Evolutionary conservation across 1,284 basidiomycete species (phyloP), one percentile per base, ranked within the genome.

Genomic region (Ceratobasidium theobromae): DNA sequence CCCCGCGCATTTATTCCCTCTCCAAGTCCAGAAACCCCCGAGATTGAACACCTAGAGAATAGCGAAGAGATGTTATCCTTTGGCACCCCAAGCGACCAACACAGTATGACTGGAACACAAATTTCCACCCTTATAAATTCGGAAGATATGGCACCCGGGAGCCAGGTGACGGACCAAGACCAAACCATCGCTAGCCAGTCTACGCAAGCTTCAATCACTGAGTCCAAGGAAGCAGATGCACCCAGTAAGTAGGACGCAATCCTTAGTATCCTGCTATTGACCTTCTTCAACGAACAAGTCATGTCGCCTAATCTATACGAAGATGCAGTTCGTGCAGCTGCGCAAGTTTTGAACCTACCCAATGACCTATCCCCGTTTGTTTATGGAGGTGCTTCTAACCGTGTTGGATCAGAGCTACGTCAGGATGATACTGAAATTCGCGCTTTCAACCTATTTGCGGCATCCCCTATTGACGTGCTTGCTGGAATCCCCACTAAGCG

Each of bases 281-380:
- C 16, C 21, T n/a, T 43, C 4, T 43, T 43, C 6, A 48, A 5
- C 21, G 21, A 23, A 48, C n/a, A 14, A 49, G 52, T 9, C 18
- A 65, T 65, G n/a, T 33, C 64, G 38, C 41, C 38, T 27, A 65
- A 23, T 41, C 30, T 65, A 21, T 53, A 53, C 28, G 64, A 54
- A 27, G 41, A 54, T 16, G 51, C 64, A 14, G 33, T 53, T 18
- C 30, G 32, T 11, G 28, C n/a, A 21, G 64, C 64, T 33, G 38
- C 64, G 16, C 51, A 18, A 40, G 30, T n/a, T 11, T 38, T 65
- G 64, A 30, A 41, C n/a, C 30, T 54, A n/a, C 40, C 38, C 4
- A 16, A 40, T 32, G 14, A 11, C n/a, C 41, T 30, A n/a, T n/a
- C n/a, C n/a, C n/a, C n/a, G n/a, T n/a, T n/a, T n/a, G n/a, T n/a